phyloP scores from a whole-genome alignment of 768 basidiomycete genomes.

The Tulasnella sp. region DNA sequence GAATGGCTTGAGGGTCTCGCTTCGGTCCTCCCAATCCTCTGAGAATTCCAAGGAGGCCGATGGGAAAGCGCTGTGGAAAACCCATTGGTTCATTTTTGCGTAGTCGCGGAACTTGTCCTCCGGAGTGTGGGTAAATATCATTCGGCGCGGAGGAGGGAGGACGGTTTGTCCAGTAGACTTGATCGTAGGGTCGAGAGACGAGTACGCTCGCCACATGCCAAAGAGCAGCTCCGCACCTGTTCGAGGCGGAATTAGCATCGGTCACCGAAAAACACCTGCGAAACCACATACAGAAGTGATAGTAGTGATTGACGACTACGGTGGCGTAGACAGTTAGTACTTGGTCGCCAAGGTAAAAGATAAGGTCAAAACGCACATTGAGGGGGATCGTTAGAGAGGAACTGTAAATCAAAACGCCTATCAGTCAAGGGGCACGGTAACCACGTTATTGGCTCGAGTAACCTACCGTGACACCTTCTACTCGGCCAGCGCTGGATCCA shows the following conservation, averaged over 20 bases:
- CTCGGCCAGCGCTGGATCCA: conserved; percentile 52
- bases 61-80: conserved; percentile 69
- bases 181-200: conserved; percentile 64
- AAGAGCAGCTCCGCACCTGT: conserved; percentile 75
- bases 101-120: conserved; percentile 83
- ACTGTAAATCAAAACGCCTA: conserved; percentile 78
- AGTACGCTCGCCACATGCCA: conserved; percentile 85
- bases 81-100: conserved; percentile 80
- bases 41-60: conserved; percentile 66
- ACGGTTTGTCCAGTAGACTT: conserved; percentile 49
- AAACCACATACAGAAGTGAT: conserved; percentile 46
- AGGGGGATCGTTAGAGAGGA: conserved; percentile 69
- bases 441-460: neutral
- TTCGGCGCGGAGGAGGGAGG: conserved; percentile 59
- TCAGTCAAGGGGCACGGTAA: conserved; percentile 30
- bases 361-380: conserved; percentile 48
- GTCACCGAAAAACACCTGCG: neutral
- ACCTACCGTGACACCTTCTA: conserved; percentile 65
- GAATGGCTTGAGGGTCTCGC: conserved; percentile 51
- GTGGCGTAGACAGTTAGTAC: neutral
- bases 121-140: conserved; percentile 64
- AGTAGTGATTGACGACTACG: conserved; percentile 75
- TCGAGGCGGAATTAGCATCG: neutral
- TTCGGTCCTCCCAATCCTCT: conserved; percentile 74
- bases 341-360: neutral